phyloP scores from a whole-genome alignment of 2,329 filamentous ascomycete genomes.

The Akanthomyces muscarius region DNA sequence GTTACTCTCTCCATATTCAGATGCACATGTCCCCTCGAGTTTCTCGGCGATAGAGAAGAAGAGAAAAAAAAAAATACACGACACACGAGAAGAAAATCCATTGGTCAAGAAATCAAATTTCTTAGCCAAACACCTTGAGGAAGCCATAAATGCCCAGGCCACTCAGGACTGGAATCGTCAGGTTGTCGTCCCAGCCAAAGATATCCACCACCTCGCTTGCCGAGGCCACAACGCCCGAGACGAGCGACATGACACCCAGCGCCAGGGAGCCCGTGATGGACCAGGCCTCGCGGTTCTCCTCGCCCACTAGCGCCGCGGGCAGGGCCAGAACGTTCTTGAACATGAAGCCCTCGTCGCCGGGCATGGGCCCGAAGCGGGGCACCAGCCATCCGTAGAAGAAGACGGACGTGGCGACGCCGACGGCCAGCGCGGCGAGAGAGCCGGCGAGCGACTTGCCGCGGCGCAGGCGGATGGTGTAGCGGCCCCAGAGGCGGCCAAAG shows the following conservation, averaged over 20 bases:
- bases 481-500: constrained; percentile 83
- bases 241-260: constrained; percentile 74
- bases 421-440: constrained; percentile 74
- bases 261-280: constrained; percentile 68
- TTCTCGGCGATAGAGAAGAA: background rate
- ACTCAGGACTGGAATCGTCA: constrained; percentile 91
- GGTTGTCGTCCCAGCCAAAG: constrained; percentile 94
- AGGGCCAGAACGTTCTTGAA: constrained; percentile 75
- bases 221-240: constrained; percentile 84
- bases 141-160: constrained; percentile 88
- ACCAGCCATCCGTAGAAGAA: constrained; percentile 87
- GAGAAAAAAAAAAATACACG: background rate
- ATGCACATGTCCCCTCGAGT: background rate
- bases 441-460: constrained; percentile 89
- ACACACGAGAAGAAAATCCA: background rate
- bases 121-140: constrained; percentile 73
- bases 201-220: constrained; percentile 87
- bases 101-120: too few relatives aligned
- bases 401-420: constrained; percentile 77
- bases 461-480: constrained; percentile 81
- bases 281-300: constrained; percentile 54
- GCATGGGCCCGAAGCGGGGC: constrained; percentile 61
- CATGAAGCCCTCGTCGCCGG: constrained; percentile 68
- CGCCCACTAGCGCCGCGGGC: constrained; percentile 56
- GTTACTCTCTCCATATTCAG: background rate